Conservation (phyloP, 495 filamentous ascomycete species). For the Talaromyces nanjingensis region DNA sequence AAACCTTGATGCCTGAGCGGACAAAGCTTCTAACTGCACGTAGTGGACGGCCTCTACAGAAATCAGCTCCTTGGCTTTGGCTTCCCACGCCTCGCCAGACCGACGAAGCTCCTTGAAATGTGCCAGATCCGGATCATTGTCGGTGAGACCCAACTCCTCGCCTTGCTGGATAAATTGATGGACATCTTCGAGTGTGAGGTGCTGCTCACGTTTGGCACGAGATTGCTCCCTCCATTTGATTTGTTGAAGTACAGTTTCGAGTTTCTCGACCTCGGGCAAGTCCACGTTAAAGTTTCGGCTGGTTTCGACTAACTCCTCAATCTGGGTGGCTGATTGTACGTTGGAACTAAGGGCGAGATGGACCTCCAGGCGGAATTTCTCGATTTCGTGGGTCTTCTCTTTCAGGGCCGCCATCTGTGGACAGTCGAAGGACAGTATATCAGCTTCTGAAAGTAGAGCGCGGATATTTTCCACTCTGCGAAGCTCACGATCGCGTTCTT, state of each 20-base stretch:
- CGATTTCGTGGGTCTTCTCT: slow-evolving; percentile 82
- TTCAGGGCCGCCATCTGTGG: slow-evolving; percentile 82
- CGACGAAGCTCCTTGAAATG: slow-evolving; percentile 68
- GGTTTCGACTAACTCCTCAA: slow-evolving; percentile 82
- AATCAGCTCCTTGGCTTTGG: slow-evolving; percentile 90
- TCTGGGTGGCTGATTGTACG: slow-evolving; percentile 57
- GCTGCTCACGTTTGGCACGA: slow-evolving; percentile 50
- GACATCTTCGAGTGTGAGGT: slow-evolving; percentile 69
- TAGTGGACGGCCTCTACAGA: slow-evolving; percentile 84
- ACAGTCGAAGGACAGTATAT: slow-evolving; percentile 89
- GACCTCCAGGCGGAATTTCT: slow-evolving; percentile 76
- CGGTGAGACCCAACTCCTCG: slow-evolving; percentile 64
- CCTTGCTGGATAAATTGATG: slow-evolving; percentile 69
- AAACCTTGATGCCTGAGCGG: slow-evolving; percentile 63
- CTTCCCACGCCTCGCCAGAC: slow-evolving; percentile 81
- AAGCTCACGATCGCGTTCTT: slow-evolving; percentile 82
- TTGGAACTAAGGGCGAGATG: slow-evolving; percentile 57
- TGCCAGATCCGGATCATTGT: slow-evolving; percentile 67
- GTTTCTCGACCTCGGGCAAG: slow-evolving; percentile 81
- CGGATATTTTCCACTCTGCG: slow-evolving; percentile 87
- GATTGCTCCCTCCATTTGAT: slow-evolving; percentile 85
- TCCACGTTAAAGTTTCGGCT: slow-evolving; percentile 90
- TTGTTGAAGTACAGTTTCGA: slow-evolving; percentile 74
- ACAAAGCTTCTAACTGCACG: slow-evolving; percentile 87
- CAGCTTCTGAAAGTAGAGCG: slow-evolving; percentile 74